Percentiles rank a stretch among this genome's conserved stretches.
Conservation (phyloP, 495 filamentous ascomycete species). For the Xylaria intraflava region DNA sequence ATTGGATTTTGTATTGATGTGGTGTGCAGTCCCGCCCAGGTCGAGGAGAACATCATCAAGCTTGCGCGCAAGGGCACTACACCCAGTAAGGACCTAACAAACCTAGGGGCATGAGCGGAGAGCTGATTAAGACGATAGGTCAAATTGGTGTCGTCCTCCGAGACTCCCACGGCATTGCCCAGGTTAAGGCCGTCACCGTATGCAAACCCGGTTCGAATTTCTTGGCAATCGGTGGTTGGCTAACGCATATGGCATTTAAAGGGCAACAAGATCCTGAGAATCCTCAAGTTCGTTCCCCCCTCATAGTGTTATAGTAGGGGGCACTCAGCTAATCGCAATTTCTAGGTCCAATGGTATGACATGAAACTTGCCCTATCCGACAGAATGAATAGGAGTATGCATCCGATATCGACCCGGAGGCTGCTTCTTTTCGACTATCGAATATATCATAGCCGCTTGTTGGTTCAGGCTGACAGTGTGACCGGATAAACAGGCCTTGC, state of each 20-base stretch:
- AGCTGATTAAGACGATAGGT: neutral
- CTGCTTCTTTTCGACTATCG: constrained; percentile 16
- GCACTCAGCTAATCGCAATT: neutral
- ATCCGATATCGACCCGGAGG: constrained; percentile 14
- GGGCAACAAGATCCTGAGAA: constrained; percentile 98
- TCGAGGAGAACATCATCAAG: constrained; percentile 98
- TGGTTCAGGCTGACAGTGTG: constrained; percentile 98
- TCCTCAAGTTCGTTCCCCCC: constrained; percentile 62
- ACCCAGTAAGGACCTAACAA: constrained; percentile 62
- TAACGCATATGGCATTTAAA: constrained; percentile 5
- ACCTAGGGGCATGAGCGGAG: neutral
- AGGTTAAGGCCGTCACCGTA: constrained; percentile 96
- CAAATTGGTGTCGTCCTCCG: constrained; percentile 90
- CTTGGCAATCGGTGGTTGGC: neutral
- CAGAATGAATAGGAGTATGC: constrained; percentile 16
- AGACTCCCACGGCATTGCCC: constrained; percentile 94
- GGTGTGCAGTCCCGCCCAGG: constrained; percentile 53
- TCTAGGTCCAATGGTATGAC: constrained; percentile 56
- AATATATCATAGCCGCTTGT: constrained; percentile 62
- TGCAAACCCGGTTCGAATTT: constrained; percentile 20
- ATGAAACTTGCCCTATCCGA: constrained; percentile 14
- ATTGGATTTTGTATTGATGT: constrained; percentile 14
- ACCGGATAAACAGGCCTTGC: constrained; percentile 80
- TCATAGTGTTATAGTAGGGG: constrained; percentile 29
- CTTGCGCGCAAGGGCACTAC: constrained; percentile 95